Percentiles rank a stretch among this genome's conserved stretches.
Conservation (phyloP, 1,284 basidiomycete genomes). For the Apiotrichum gamsii region DNA sequence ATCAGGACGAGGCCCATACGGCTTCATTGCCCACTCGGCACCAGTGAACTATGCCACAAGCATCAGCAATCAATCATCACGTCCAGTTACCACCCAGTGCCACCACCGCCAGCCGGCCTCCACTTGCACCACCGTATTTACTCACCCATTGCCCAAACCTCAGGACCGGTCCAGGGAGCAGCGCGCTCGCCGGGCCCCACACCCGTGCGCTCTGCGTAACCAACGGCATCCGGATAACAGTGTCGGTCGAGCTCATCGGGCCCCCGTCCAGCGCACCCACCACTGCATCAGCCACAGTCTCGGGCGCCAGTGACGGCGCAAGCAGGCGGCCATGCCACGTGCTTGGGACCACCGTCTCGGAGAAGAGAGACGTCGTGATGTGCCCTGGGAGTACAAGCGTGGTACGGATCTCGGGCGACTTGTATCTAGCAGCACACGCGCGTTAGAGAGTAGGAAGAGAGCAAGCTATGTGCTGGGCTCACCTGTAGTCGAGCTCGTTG, state of each 20-base stretch:
- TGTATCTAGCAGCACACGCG: conserved; percentile 56
- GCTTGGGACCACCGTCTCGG: conserved; percentile 53
- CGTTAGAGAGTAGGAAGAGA: neutral
- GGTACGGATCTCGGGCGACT: conserved; percentile 66
- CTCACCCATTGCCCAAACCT: conserved; percentile 40
- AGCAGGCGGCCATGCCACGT: conserved; percentile 61
- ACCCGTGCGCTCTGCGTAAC: conserved; percentile 36
- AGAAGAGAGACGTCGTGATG: conserved; percentile 67
- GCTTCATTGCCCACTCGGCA: conserved; percentile 35
- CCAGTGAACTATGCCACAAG: conserved; percentile 13
- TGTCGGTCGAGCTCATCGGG: conserved; percentile 53
- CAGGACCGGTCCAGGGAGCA: conserved; percentile 36
- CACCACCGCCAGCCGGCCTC: too few species aligned
- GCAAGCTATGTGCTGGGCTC: conserved; percentile 5
- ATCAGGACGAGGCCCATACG: conserved; percentile 34
- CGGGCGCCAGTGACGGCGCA: conserved; percentile 64
- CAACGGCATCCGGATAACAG: conserved; percentile 60
- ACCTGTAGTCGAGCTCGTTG: conserved; percentile 73
- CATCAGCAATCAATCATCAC: too few species aligned
- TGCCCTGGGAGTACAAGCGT: conserved; percentile 73
- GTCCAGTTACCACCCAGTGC: too few species aligned
- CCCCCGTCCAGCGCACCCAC: conserved; percentile 67
- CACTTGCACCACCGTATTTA: neutral
- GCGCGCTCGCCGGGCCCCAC: conserved; percentile 23
- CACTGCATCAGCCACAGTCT: conserved; percentile 70